Base-by-base conservation (phyloP, 768 basidiomycete species). In the Podaxis sp. region DNA sequence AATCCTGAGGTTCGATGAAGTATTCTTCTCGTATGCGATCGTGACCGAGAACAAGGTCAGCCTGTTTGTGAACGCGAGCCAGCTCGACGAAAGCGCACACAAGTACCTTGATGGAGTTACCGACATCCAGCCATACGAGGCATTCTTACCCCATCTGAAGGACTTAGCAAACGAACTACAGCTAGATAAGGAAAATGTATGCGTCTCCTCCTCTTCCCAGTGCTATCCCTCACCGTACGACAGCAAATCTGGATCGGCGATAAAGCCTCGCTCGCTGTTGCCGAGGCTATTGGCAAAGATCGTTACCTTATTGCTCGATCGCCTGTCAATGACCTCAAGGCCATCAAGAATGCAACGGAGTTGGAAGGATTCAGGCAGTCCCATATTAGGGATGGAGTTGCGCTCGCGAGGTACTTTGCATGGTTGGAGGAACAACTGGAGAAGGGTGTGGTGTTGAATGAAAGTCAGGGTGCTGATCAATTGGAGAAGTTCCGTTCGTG, bases 21-120 rank as follows among this genome's bases (percentile, higher is more conserved):
- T 97, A 17, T 96, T 97, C 80, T 98, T 97, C 70, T 86, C 93
- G 0, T 97, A 96, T 71, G 91, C 94, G 2, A 81, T 94, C 36
- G 78, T 98, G 40, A 90, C 86, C 9, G 74, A 63, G 41, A 77
- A 80, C 64, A 79, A 78, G 3, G 85, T 85, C 8, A 75, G 80
- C 4, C 76, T 98, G 2, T 98, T 95, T 74, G 76, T 94, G 59
- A 78, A 94, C 56, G 75, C 77, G 13, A 76, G 81, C 24, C 77
- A 81, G 25, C 78, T 89, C 13, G 77, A 79, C 40, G 74, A 76
- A 24, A 75, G 72, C 19, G 79, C 80, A 1, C 69, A 70, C 29
- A 59, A 71, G 2, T 81, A 83, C 59, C 79, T 96, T n/a, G 83
- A 80, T 2, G 67, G 75, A 2, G 79, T 79, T 11, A 84, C 96